A percentile compares a stretch with the other conserved stretches of the same genome.
Evolutionary conservation across 208 protist species (phyloP).

Genomic region (Acanthamoeba lenticulata): DNA sequence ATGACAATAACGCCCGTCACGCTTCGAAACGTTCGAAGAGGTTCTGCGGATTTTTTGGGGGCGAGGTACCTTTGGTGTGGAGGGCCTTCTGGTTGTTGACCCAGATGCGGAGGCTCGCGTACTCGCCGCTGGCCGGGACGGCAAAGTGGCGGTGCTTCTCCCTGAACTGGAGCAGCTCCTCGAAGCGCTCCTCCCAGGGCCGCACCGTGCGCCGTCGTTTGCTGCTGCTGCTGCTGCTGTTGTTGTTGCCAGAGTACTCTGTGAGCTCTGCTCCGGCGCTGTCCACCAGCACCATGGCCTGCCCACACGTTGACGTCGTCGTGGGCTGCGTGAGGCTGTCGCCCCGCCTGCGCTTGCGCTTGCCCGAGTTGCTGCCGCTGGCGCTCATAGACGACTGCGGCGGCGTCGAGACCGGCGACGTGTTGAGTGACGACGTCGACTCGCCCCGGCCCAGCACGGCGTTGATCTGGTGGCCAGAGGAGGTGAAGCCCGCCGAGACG

Average conservation of each 20-base stretch:
- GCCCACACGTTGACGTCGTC: background rate
- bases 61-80: conserved; percentile 50
- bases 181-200: conserved; percentile 47
- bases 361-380: background rate
- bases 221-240: too few species aligned
- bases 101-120: conserved; percentile 27
- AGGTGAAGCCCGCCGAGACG: background rate
- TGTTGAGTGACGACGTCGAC: background rate
- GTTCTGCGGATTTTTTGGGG: too few species aligned
- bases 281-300: too few species aligned
- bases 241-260: too few species aligned
- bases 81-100: conserved; percentile 60
- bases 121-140: background rate
- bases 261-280: too few species aligned
- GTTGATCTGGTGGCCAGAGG: background rate
- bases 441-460: background rate
- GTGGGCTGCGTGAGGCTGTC: background rate
- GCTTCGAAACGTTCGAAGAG: too few species aligned
- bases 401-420: background rate
- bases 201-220: background rate
- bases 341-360: background rate
- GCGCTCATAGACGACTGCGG: background rate
- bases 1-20: background rate
- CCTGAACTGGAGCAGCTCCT: background rate
- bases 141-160: conserved; percentile 36